phyloP scores from a whole-genome alignment of 176 grass and related monocot genomes.

The Rhynchospora pubera region DNA sequence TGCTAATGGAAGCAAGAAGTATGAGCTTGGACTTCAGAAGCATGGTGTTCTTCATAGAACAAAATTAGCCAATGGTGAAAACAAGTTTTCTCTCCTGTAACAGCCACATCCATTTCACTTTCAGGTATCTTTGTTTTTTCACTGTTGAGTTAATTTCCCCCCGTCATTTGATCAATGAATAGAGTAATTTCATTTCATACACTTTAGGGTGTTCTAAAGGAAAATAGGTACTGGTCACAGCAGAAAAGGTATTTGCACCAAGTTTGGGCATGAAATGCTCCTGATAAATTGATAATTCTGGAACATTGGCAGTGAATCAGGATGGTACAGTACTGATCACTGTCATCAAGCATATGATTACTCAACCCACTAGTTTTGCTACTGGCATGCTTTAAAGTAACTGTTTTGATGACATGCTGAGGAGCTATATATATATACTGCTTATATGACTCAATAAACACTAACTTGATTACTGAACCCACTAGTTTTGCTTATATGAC shows the following conservation, averaged over 20 bases:
- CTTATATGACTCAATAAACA: not conserved
- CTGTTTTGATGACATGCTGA: not conserved
- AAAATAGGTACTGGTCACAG: not conserved
- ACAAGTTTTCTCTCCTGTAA: not conserved
- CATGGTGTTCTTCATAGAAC: not conserved
- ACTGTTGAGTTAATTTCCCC: not conserved
- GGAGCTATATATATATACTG: not conserved
- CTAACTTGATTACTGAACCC: not conserved
- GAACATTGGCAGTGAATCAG: not conserved
- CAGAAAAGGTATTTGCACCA: not conserved
- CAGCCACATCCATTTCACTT: not conserved
- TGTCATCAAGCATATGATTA: not conserved
- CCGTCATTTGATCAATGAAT: not conserved
- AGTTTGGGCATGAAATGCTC: not conserved
- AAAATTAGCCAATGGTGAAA: not conserved
- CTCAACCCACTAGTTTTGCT: not conserved
- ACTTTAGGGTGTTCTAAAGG: not conserved
- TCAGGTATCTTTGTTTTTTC: not conserved
- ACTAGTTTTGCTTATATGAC: not conserved
- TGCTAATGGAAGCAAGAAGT: slow-evolving; percentile 25
- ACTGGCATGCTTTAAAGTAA: not conserved
- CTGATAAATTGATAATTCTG: not conserved
- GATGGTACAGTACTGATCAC: not conserved
- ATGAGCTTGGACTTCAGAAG: slow-evolving; percentile 14
- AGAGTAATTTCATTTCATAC: not conserved